Base-by-base conservation (phyloP, 1,284 basidiomycete genomes). In the Naganishia sp. region DNA sequence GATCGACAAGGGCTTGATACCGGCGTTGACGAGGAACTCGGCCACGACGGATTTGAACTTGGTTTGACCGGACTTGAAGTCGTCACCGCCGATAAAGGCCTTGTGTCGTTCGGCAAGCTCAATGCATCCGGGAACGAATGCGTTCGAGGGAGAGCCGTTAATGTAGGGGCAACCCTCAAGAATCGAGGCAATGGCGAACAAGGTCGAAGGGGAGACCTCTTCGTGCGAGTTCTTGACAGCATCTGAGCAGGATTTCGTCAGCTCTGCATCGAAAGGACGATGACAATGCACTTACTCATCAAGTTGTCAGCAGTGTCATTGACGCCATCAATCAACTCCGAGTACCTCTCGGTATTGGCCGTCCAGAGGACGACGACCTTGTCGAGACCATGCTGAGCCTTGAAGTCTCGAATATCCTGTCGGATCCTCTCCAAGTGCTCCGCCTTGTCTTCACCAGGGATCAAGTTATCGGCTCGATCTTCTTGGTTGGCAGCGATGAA, bases 111-210 rank as follows among this genome's bases (percentile, higher is more conserved):
- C 94, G 59, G 95, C 93, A 70, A 99, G 90, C 77, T 89, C 85
- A 76, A 99, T 90, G 73, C 89, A 88, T 74, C 96, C 95, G 1
- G 96, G 95, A 39, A 99, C 94, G 77, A 98, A 98, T 7, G 95
- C 98, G 87, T 99, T 99, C 85, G 99, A 95, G 23, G 95, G 95
- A 28, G 94, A 94, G 64, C 95, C 95, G 76, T 98, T 99, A 80
- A 99, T 87, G 84, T 95, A 98, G 36, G 95, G 93, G 73, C 88
- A 88, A 69, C 90, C 90, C 81, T 98, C 95, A 72, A 97, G 89
- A 79, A 99, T 97, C 42, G 94, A 86, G 6, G 94, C 95, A 69
- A 98, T 89, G 42, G 94, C 95, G 75, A 98, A 99, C 74, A 98
- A 80, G 66, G 94, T 95, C 65, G 92, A 96, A 6, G 96, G 95